phyloP scores from a whole-genome alignment of 2,329 filamentous ascomycete genomes.

The Penicillium sp. region DNA sequence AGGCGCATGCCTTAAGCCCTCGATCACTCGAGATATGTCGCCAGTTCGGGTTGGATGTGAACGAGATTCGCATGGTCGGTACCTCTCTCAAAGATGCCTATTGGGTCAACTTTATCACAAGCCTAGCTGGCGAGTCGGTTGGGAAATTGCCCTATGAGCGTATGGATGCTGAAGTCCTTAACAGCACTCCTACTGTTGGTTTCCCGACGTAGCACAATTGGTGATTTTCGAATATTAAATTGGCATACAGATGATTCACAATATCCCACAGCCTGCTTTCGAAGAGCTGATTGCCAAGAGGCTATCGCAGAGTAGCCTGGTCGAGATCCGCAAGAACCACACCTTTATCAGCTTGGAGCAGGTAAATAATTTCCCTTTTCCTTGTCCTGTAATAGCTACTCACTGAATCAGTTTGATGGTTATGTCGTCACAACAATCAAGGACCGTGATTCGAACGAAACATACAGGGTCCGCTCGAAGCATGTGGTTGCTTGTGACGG shows the following conservation, averaged over 20 bases:
- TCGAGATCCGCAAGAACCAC: slow-evolving; percentile 40
- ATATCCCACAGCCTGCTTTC: slow-evolving; percentile 51
- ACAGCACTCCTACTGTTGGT: neutral
- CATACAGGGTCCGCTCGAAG: neutral
- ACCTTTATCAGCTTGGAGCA: slow-evolving; percentile 14
- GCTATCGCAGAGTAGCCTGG: slow-evolving; percentile 26
- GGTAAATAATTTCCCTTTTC: neutral
- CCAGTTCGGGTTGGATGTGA: neutral
- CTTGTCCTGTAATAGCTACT: neutral
- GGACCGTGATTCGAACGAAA: neutral
- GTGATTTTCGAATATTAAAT: neutral
- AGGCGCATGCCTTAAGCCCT: neutral
- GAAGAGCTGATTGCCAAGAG: slow-evolving; percentile 43
- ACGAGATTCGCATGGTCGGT: neutral
- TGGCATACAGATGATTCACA: slow-evolving; percentile 49
- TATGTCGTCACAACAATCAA: neutral
- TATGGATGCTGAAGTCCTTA: neutral
- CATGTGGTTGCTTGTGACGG: neutral
- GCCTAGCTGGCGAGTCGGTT: neutral
- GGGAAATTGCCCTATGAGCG: neutral
- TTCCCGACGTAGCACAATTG: neutral
- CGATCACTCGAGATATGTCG: neutral
- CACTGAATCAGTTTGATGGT: neutral
- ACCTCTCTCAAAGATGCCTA: neutral
- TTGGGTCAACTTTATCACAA: neutral